Evolutionary conservation across 2,329 filamentous ascomycete species (phyloP).

Genomic region (Exserohilum turcica): DNA sequence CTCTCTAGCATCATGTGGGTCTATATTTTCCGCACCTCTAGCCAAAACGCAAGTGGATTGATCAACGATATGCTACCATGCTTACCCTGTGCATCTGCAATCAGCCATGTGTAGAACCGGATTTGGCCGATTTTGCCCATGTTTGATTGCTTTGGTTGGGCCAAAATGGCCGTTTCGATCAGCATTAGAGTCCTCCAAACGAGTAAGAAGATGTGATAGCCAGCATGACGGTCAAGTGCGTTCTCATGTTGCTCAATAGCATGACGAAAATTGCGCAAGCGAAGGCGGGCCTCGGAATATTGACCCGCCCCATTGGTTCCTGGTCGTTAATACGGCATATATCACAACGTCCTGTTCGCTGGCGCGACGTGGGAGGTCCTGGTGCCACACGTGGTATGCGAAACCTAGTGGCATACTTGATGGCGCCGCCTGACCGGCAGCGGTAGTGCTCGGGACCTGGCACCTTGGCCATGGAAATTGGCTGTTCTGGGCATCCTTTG

Average conservation of each 20-base stretch:
- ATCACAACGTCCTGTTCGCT: background rate
- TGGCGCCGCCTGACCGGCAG: background rate
- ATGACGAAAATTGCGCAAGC: background rate
- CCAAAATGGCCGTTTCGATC: background rate
- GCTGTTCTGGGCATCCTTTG: no score
- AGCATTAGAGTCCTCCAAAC: background rate
- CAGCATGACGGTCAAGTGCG: background rate
- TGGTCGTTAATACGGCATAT: background rate
- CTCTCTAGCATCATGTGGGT: conserved; percentile 16
- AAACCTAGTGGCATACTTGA: background rate
- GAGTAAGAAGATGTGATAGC: background rate
- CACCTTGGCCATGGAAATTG: background rate
- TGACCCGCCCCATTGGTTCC: background rate
- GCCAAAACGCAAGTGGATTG: conserved; percentile 10
- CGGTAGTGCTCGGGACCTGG: no score
- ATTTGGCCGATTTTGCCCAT: background rate
- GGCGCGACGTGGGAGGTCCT: background rate
- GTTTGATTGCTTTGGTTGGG: background rate
- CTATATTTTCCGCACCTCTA: conserved; percentile 6
- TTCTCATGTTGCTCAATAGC: background rate
- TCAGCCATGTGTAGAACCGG: background rate
- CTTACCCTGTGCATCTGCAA: background rate
- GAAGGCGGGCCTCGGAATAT: background rate
- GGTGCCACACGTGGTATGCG: conserved; percentile 7
- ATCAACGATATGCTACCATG: conserved; percentile 5